A percentile compares a stretch with the other conserved stretches of the same genome.
These are phyloP conservation scores for Tuber aestivum DNA, from an alignment of 495 filamentous ascomycete genomes.

Conservation along the genomic window DNA sequence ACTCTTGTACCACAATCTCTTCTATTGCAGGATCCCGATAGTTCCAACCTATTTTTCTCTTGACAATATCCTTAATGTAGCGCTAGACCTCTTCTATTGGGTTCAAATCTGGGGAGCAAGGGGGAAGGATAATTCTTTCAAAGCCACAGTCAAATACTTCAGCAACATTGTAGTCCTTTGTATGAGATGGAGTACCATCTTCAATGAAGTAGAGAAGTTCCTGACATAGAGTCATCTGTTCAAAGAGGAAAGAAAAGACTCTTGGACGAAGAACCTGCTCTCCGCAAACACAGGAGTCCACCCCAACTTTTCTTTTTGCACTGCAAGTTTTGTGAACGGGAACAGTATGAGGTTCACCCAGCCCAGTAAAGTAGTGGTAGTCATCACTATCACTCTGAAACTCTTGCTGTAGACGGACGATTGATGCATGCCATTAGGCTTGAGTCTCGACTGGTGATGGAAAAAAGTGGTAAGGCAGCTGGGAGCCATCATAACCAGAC, in stretches of 20 bases:
- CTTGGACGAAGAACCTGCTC: constrained; percentile 6
- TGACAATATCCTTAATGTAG: neutral
- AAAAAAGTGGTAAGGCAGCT: neutral
- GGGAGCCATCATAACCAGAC: neutral
- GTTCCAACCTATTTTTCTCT: constrained; percentile 7
- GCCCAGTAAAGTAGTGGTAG: constrained; percentile 11
- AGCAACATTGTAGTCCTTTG: neutral
- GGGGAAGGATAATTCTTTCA: neutral
- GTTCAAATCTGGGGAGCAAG: neutral
- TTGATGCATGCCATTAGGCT: neutral
- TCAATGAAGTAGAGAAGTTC: constrained; percentile 1
- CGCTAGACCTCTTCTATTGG: constrained; percentile 8
- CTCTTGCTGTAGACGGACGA: neutral
- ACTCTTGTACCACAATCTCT: constrained; percentile 9
- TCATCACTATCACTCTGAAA: neutral
- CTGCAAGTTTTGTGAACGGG: constrained; percentile 1
- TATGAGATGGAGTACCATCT: constrained; percentile 1
- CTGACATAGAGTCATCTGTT: neutral
- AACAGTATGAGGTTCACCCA: constrained; percentile 9
- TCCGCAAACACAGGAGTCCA: constrained; percentile 13
- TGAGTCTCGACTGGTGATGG: neutral
- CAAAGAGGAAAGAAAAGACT: constrained; percentile 9
- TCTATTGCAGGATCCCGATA: constrained; percentile 2
- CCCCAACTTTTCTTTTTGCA: neutral
- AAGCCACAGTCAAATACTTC: too few species aligned